Base-by-base conservation (phyloP, 2,329 filamentous ascomycete genomes). In the Cytospora leucostoma region DNA sequence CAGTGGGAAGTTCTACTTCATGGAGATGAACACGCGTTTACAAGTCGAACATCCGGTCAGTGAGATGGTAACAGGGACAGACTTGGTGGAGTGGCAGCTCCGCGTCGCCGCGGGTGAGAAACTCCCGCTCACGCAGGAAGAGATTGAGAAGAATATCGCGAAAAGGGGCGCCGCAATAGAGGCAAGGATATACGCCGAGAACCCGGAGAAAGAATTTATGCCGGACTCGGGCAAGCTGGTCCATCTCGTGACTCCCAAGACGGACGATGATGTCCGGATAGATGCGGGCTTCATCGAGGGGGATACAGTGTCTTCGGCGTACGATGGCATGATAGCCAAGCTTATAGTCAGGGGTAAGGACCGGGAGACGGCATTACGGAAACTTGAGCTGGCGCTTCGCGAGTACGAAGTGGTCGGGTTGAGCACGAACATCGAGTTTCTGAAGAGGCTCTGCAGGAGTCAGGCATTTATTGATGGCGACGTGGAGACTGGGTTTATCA, bases 261-360 rank as follows among this genome's bases (percentile, higher is more conserved):
- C 84, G 7, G 84, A 86, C 44, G 83, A 89, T 0, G 90, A 93
- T 67, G 85, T 98, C 37, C 88, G 95, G 49, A 93, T 99, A 68
- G 95, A 99, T 72, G 93, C 93, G 53, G 95, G 95, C 1, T 98
- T 98, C 74, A 86, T 93, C 34, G 84, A 93, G 69, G 95, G 95
- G 33, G 94, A 97, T 73, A 92, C 92, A 67, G 91, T 99, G 3
- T 96, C 93, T 0, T 92, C 94, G 64, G 91, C 95, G 61, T 99
- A 99, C 75, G 95, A 99, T 70, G 95, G 95, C 34, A 99, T 99
- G 95, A 97, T 99, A 69, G 92, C 95, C 52, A 99, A 99, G 78
- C 84, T 99, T 59, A 99, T 99, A 70, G 92, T 98, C 7, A 86
- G 91, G 63, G 95, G 91, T 0, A 84, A 86, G 17, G 89, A 89